Evolutionary conservation across 176 grass and related monocot genomes (phyloP).

Genomic region (Avena atlantica): DNA sequence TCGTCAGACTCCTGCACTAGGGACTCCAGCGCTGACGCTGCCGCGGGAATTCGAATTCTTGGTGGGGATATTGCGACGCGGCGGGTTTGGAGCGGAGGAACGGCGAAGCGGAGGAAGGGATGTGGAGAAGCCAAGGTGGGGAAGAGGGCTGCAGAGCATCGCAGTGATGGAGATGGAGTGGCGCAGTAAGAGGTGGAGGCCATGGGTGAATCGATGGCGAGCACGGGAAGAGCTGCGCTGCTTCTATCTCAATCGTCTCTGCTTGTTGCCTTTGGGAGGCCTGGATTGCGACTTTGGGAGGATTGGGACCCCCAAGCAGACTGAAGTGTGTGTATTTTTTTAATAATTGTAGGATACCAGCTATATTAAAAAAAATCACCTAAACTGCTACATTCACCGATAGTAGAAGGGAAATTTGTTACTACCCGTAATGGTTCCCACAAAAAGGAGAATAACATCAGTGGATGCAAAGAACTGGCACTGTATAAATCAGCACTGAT

Average conservation of each 20-base stretch:
- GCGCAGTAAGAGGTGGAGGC: slow-evolving; percentile 46
- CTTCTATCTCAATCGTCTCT: slow-evolving; percentile 44
- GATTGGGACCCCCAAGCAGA: not conserved
- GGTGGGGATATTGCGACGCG: slow-evolving; percentile 19
- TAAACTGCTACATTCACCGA: too few relatives aligned
- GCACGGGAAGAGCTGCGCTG: slow-evolving; percentile 14
- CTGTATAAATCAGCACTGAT: too few relatives aligned
- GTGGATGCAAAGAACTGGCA: not conserved
- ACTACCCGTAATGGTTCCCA: too few relatives aligned
- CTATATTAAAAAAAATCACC: too few relatives aligned
- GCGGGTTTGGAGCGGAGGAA: slow-evolving; percentile 18
- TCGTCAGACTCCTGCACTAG: slow-evolving; percentile 47
- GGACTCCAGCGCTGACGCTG: slow-evolving; percentile 43
- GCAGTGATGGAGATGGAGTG: slow-evolving; percentile 43
- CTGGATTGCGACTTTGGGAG: not conserved
- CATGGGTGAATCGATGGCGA: slow-evolving; percentile 41
- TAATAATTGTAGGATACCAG: too few relatives aligned
- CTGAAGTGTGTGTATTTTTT: not conserved
- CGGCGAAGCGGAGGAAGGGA: slow-evolving; percentile 26
- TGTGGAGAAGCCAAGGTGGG: slow-evolving; percentile 29
- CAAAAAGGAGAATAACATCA: too few relatives aligned
- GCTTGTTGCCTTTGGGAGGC: not conserved
- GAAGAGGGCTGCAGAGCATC: slow-evolving; percentile 44
- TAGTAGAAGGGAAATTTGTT: too few relatives aligned
- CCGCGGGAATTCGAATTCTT: not conserved